phyloP scores from a whole-genome alignment of 2,329 filamentous ascomycete species.

The Phoma sp. region DNA sequence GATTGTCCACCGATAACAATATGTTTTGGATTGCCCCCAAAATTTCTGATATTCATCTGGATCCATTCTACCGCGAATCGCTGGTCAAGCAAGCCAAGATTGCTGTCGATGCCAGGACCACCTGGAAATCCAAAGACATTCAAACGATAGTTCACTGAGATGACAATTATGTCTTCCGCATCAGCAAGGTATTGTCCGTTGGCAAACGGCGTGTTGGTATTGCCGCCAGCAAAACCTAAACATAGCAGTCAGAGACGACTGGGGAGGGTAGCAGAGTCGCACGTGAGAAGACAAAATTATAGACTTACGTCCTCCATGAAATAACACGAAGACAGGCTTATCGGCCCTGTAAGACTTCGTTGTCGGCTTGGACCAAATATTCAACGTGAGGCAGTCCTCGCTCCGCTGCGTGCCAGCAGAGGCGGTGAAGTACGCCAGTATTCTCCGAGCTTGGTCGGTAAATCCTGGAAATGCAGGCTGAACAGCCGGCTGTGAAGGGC shows the following conservation, averaged over 20 bases:
- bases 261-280: too few relatives aligned
- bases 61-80: constrained; percentile 62
- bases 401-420: constrained; percentile 27
- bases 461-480: constrained; percentile 31
- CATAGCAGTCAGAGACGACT: too few relatives aligned
- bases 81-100: constrained; percentile 63
- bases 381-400: constrained; percentile 44
- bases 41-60: constrained; percentile 57
- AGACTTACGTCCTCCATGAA: constrained; percentile 52
- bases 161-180: constrained; percentile 51
- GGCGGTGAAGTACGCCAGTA: constrained; percentile 28
- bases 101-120: constrained; percentile 44
- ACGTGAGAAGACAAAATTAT: too few relatives aligned
- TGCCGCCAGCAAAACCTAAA: constrained; percentile 49
- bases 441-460: constrained; percentile 26
- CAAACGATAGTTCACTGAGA: constrained; percentile 51
- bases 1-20: constrained; percentile 60
- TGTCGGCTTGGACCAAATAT: constrained; percentile 41
- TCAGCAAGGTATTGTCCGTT: constrained; percentile 47
- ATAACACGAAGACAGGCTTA: constrained; percentile 51
- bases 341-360: constrained; percentile 22
- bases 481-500: constrained; percentile 28
- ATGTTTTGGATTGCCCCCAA: constrained; percentile 56
- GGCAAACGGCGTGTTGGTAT: constrained; percentile 48
- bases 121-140: constrained; percentile 49